These are phyloP conservation scores for Lagerstroemia speciosa DNA, from an alignment of 345 rosid genomes.

Conservation along the genomic window DNA sequence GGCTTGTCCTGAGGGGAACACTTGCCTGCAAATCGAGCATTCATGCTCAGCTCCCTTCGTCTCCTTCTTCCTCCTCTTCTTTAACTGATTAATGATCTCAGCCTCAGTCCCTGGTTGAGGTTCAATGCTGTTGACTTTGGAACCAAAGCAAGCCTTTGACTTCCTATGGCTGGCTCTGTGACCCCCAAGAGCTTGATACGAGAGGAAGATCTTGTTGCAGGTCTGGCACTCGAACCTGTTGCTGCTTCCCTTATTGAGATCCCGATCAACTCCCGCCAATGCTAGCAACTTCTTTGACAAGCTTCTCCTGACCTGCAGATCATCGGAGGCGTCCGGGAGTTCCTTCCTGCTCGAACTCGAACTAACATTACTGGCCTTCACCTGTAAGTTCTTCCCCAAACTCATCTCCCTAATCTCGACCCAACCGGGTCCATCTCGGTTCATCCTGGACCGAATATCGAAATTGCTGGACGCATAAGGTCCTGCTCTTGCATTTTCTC, in stretches of 20 bases:
- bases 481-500: constrained; percentile 2
- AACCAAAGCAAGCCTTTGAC: constrained; percentile 1
- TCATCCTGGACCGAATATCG: constrained; percentile 3
- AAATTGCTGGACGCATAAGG: constrained; percentile 4
- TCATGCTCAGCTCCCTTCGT: constrained; percentile 18
- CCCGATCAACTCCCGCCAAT: constrained; percentile 14
- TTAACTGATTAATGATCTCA: constrained; percentile 9
- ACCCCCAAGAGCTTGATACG: constrained; percentile 90
- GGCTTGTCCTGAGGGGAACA: constrained; percentile 77
- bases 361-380: neutral
- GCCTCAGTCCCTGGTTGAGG: constrained; percentile 4
- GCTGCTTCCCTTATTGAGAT: constrained; percentile 14
- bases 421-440: neutral
- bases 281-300: neutral
- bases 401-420: neutral
- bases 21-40: constrained; percentile 63
- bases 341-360: constrained; percentile 18
- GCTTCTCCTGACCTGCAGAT: neutral
- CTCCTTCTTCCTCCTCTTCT: constrained; percentile 8
- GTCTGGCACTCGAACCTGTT: constrained; percentile 51
- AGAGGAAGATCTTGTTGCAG: constrained; percentile 53
- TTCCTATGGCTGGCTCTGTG: constrained; percentile 75
- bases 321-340: constrained; percentile 6
- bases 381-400: neutral
- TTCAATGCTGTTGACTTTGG: constrained; percentile 15